phyloP scores from a whole-genome alignment of 2,329 filamentous ascomycete genomes.

The Fusarium clavum region DNA sequence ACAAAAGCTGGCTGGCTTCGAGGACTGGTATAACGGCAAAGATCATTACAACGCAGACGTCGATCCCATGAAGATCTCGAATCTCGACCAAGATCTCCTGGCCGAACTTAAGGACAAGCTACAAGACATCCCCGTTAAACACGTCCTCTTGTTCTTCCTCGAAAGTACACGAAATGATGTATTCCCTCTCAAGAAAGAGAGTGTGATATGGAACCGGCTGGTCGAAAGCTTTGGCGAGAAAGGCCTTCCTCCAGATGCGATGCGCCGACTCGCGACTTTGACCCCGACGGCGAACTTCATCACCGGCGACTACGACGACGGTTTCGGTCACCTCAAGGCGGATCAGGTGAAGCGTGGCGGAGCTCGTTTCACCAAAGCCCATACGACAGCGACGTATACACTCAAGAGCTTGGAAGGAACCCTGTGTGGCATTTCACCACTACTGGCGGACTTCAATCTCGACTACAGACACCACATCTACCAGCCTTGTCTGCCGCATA shows the following conservation, averaged over 20 bases:
- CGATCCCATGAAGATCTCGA: slow-evolving; percentile 56
- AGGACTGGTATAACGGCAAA: slow-evolving; percentile 47
- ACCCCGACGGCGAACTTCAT: slow-evolving; percentile 51
- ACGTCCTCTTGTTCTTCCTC: slow-evolving; percentile 57
- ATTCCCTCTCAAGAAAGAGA: slow-evolving; percentile 57
- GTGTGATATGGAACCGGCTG: slow-evolving; percentile 51
- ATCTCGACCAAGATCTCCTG: slow-evolving; percentile 50
- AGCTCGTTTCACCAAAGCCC: slow-evolving; percentile 54
- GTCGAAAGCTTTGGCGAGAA: slow-evolving; percentile 46
- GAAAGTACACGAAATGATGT: slow-evolving; percentile 60
- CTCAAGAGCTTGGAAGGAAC: slow-evolving; percentile 57
- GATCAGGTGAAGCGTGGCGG: slow-evolving; percentile 50
- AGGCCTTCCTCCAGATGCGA: slow-evolving; percentile 49
- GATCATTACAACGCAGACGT: slow-evolving; percentile 52
- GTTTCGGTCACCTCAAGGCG: slow-evolving; percentile 43
- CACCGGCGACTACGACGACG: slow-evolving; percentile 53
- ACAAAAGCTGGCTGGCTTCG: slow-evolving; percentile 33
- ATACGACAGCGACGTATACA: slow-evolving; percentile 57
- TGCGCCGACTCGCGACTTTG: slow-evolving; percentile 44
- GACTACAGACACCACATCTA: slow-evolving; percentile 58
- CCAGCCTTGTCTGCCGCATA: slow-evolving; percentile 58
- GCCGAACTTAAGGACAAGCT: slow-evolving; percentile 43
- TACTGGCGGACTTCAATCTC: slow-evolving; percentile 57
- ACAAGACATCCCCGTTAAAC: slow-evolving; percentile 52
- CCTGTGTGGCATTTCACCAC: slow-evolving; percentile 56